A percentile compares a stretch with the other conserved stretches of the same genome.
phyloP scores from a whole-genome alignment of 1,284 basidiomycete species.

The Trichosporon ovoides region DNA sequence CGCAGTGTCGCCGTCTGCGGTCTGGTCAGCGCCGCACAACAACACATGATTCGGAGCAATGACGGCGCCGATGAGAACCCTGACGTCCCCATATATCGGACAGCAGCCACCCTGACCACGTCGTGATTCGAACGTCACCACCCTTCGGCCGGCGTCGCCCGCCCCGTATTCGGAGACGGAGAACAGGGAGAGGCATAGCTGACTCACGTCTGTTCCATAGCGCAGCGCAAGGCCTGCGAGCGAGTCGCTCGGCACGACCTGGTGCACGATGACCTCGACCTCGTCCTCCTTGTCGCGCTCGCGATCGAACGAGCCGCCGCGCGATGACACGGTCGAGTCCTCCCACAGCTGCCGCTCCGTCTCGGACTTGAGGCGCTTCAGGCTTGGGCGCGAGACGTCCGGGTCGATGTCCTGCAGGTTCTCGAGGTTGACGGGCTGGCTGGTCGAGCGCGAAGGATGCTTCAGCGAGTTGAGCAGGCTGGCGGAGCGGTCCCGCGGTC shows the following conservation, averaged over 20 bases:
- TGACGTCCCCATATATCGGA: neutral
- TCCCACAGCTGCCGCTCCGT: conserved; percentile 42
- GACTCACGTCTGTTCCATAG: conserved; percentile 69
- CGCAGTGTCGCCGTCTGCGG: conserved; percentile 63
- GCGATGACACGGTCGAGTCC: conserved; percentile 16
- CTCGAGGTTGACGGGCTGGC: conserved; percentile 3
- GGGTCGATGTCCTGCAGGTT: conserved; percentile 9
- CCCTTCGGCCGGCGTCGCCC: neutral
- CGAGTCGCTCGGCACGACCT: conserved; percentile 68
- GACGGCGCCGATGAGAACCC: neutral
- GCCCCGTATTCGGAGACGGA: too few species aligned
- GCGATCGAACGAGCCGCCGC: neutral
- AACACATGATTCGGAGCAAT: neutral
- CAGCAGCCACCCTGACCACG: neutral
- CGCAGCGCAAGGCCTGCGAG: conserved; percentile 76
- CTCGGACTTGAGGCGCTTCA: conserved; percentile 39
- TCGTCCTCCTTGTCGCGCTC: conserved; percentile 36
- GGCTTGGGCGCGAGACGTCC: conserved; percentile 33
- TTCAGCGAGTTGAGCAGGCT: neutral
- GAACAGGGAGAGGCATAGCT: neutral
- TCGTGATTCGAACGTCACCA: too few species aligned
- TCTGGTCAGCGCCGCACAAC: neutral
- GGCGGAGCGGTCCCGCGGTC: neutral
- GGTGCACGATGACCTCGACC: conserved; percentile 51
- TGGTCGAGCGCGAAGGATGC: neutral